These are phyloP conservation scores for Saposhnikovia divaricata DNA, from an alignment of 129 eudicot genomes.

Conservation along the genomic window DNA sequence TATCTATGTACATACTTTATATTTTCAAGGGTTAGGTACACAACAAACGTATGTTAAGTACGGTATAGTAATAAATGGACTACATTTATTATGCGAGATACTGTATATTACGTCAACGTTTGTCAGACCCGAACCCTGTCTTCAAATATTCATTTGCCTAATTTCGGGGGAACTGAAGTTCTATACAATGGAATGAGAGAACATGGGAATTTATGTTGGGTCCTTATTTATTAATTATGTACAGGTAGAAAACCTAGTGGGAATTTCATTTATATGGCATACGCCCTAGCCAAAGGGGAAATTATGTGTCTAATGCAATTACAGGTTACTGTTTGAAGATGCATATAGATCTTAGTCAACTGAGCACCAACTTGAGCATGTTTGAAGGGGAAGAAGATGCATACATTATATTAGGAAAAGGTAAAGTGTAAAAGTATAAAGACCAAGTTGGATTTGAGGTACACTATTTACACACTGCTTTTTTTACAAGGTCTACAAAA, in stretches of 20 bases:
- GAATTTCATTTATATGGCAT: slow-evolving; percentile 7
- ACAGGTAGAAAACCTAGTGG: background rate
- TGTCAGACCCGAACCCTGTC: no score
- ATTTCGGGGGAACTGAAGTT: slow-evolving; percentile 1
- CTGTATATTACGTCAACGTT: no score
- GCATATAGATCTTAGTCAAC: slow-evolving; percentile 4
- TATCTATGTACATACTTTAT: background rate
- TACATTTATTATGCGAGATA: no score
- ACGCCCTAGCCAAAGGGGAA: slow-evolving; percentile 12
- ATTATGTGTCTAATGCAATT: background rate
- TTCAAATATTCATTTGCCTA: slow-evolving; percentile 10
- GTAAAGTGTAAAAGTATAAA: background rate
- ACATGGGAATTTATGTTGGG: slow-evolving; percentile 3
- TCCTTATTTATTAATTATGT: background rate
- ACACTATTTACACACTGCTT: background rate
- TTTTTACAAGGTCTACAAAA: no score
- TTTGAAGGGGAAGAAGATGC: background rate
- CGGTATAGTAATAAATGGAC: no score
- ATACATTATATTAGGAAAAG: background rate
- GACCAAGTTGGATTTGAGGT: background rate
- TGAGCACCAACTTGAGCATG: background rate
- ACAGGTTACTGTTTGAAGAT: background rate
- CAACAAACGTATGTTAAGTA: no score
- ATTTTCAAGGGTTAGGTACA: no score
- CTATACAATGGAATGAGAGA: background rate